Base-by-base conservation (phyloP, 23 red algal genomes). In the Porphyridium purpureum region DNA sequence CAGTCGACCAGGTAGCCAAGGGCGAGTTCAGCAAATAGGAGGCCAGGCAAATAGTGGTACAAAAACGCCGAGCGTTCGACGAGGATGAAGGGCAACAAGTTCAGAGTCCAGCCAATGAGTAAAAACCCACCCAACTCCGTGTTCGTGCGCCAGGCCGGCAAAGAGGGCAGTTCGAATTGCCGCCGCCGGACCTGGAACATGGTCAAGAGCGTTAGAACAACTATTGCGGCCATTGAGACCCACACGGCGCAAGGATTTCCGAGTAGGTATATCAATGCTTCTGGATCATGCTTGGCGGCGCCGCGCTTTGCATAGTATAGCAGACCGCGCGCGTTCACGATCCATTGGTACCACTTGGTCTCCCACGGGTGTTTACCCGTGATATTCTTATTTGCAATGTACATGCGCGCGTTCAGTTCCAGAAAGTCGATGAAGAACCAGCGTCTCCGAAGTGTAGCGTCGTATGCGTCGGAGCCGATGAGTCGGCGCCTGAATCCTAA, bases 351-450 rank as follows among this genome's bases (percentile, higher is more conserved):
- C 90, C 90, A 98, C 29, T 67, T 69, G 14, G 72, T 54, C 41
- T 81, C 71, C 90, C 90, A 98, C 3, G 59, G 28, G 66, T 98
- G 90, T 19, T 72, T 49, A 41, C 60, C 56, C 14, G 55, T 27
- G 30, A 98, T 98, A 31, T 51, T 57, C 29, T 69, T 73, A 42
- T 98, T 98, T 3, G 90, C 73, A 11, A 60, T 67, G 8, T 71
- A 62, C 90, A 98, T 98, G 65, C 78, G 75, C 64, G 49, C 51
- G 54, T 98, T 98, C 29, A 98, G 66, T 31, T 98, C 69, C 26
- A 53, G 42, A 62, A 98, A 83, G 17, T 62, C 70, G 24, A 28
- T 55, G 24, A 55, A 23, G 57, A 98, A 98, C 5, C 20, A 7
- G 17, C 57, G 64, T 5, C 52, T 29, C 2, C 27, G 40, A 21